Evolutionary conservation across 2,329 filamentous ascomycete species (phyloP).

Genomic region (Fusarium circinatum): DNA sequence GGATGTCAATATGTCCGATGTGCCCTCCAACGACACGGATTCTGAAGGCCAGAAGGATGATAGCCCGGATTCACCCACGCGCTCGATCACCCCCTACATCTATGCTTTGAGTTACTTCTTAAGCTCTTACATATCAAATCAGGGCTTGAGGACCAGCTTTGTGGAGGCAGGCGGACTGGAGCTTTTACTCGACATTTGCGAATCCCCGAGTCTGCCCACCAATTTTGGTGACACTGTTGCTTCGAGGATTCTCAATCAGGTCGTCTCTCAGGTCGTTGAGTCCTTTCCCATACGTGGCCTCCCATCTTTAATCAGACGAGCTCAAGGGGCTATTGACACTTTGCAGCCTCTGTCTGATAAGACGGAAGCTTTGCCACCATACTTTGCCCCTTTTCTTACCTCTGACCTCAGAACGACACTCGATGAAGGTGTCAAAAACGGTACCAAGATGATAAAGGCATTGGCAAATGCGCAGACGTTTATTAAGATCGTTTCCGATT

Average conservation of each 20-base stretch:
- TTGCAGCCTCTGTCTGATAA: constrained; percentile 72
- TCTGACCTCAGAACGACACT: constrained; percentile 52
- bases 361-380: constrained; percentile 64
- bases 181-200: constrained; percentile 83
- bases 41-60: constrained; percentile 24
- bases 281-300: constrained; percentile 82
- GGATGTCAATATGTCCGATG: constrained; percentile 76
- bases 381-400: constrained; percentile 75
- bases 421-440: constrained; percentile 60
- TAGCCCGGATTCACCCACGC: constrained; percentile 40
- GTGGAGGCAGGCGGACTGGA: constrained; percentile 84
- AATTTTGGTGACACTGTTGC: constrained; percentile 69
- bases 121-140: constrained; percentile 77
- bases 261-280: constrained; percentile 83
- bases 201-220: constrained; percentile 80
- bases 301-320: constrained; percentile 80
- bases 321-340: constrained; percentile 74
- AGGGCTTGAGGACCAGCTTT: constrained; percentile 76
- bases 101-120: constrained; percentile 82
- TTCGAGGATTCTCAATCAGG: constrained; percentile 75
- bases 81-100: constrained; percentile 73
- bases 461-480: constrained; percentile 81
- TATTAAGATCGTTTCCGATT: constrained; percentile 77
- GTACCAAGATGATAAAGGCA: constrained; percentile 82
- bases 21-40: constrained; percentile 28